Conservation (phyloP, 345 rosid species). For the Jatropha curcas region DNA sequence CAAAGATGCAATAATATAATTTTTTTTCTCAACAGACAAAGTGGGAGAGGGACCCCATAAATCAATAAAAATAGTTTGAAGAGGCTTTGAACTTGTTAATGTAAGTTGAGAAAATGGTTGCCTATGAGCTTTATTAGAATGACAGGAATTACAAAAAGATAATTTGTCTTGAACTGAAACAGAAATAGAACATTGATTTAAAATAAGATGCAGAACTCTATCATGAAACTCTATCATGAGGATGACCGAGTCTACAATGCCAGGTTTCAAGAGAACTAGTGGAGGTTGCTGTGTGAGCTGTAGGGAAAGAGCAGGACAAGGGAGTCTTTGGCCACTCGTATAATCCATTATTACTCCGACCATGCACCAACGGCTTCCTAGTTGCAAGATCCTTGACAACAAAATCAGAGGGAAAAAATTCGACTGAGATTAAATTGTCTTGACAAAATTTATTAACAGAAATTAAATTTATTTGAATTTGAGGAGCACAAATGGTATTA, state of each 20-base stretch:
- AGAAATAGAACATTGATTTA: not conserved
- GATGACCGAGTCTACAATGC: not conserved
- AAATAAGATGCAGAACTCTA: not conserved
- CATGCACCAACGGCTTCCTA: not conserved
- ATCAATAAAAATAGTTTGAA: not conserved
- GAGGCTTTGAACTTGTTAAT: not conserved
- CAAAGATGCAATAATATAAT: not conserved
- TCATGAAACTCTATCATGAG: no score
- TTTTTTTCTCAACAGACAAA: not conserved
- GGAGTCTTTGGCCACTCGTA: not conserved
- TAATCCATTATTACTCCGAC: not conserved
- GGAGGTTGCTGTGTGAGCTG: not conserved
- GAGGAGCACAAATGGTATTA: not conserved
- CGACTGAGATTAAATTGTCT: not conserved
- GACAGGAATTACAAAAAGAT: not conserved
- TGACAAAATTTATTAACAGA: not conserved
- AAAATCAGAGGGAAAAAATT: not conserved
- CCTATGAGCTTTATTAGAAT: not conserved
- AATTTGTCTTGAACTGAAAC: not conserved
- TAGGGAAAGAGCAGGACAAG: not conserved
- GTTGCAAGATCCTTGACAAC: slow-evolving; percentile 1
- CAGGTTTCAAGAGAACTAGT: not conserved
- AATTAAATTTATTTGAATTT: not conserved
- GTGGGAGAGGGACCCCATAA: not conserved
- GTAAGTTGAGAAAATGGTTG: not conserved